Evolutionary conservation across 495 filamentous ascomycete species (phyloP), one percentile per base, ranked within the genome.

Genomic region (Penicillium arizonense): DNA sequence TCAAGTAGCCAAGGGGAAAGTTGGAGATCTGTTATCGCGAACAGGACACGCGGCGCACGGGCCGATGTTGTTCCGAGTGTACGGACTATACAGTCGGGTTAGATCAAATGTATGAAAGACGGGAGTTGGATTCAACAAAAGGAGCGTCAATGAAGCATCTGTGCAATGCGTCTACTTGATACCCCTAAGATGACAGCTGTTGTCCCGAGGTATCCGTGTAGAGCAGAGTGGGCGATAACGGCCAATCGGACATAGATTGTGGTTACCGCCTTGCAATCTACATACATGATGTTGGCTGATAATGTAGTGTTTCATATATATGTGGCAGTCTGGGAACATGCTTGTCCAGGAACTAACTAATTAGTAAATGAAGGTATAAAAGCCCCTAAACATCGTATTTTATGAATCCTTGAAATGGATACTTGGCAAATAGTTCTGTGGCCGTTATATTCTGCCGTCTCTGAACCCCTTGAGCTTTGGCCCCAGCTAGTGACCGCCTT

Each of bases 31-130:
- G 48, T 50, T 50, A 56, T 37, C 46, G 56, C 52, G 49, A 61
- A 61, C 44, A 57, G 63, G 63, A 67, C 63, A 67, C 62, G 62
- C 65, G 62, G 64, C 62, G 51, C 20, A 28, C 56, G 62, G 64
- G 57, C 59, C 55, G 60, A 65, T 50, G 37, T 63, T 68, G 43
- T 57, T 65, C 65, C 65, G 65, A 35, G 32, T 54, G 30, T 45
- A 55, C 58, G 43, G 10, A 18, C 20, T 10, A n/a, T 23, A 43
- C n/a, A 28, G 6, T 34, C 41, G 12, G 26, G 16, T 34, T 32
- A 38, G 23, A 16, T 8, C 12, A 13, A 11, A 11, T 14, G 14
- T 37, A 14, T 37, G 33, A 26, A 6, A 16, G 33, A 37, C 0
- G 28, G 8, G 28, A 30, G 28, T 7, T 30, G 28, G 28, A 30